These are phyloP conservation scores for Euphorbia lathyris DNA, from an alignment of 345 rosid species.

Conservation along the genomic window DNA sequence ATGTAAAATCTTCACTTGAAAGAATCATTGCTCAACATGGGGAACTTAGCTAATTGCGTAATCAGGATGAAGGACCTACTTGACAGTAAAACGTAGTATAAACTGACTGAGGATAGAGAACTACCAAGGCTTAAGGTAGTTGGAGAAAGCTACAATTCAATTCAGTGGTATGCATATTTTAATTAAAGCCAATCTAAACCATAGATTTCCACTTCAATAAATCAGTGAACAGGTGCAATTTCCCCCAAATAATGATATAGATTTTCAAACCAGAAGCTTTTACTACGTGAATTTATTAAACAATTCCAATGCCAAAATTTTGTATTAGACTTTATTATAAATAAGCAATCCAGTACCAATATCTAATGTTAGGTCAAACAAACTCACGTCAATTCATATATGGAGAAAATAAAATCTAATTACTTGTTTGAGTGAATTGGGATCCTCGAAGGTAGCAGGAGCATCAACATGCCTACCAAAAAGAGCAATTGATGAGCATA, in stretches of 20 bases:
- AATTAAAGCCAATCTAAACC: not conserved
- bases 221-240: not conserved
- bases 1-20: not conserved
- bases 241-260: not conserved
- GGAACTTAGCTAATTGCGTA: not conserved
- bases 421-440: constrained; percentile 70
- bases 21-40: not conserved
- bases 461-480: constrained; percentile 54
- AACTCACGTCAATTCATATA: not conserved
- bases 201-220: not conserved
- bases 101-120: not conserved
- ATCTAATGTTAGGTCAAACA: not conserved
- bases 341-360: not conserved
- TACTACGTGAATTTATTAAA: not conserved
- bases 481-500: not conserved
- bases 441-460: constrained; percentile 71
- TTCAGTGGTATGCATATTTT: not conserved
- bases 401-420: not conserved
- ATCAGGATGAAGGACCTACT: not conserved
- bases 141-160: not conserved
- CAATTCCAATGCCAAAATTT: not conserved
- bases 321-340: no score
- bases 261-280: not conserved
- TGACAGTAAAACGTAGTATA: not conserved
- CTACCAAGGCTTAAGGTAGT: not conserved